Conservation (phyloP, 2,329 filamentous ascomycete genomes). For the Microdochium paspali region DNA sequence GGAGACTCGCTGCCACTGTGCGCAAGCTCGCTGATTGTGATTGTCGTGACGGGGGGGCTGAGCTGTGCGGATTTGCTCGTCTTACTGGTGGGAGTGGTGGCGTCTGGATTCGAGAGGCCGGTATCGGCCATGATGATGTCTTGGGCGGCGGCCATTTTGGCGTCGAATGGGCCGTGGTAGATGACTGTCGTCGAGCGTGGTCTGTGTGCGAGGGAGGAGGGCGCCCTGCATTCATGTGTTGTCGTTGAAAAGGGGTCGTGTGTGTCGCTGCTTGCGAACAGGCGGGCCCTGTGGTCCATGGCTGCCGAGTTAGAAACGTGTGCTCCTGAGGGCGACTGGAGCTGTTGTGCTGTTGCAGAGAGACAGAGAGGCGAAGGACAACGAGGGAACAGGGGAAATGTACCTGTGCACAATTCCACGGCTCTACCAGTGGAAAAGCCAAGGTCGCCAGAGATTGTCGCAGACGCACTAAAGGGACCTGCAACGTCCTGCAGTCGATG, state of each 20-base stretch:
- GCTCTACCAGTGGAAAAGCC: too few species aligned
- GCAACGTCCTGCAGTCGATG: too few species aligned
- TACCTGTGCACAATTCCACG: too few species aligned
- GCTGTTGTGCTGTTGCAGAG: too few species aligned
- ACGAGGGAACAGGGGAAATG: too few species aligned
- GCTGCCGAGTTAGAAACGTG: too few species aligned
- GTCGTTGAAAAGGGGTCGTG: not conserved
- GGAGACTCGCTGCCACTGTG: not conserved
- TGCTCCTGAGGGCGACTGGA: too few species aligned
- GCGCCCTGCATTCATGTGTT: not conserved
- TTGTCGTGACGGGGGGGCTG: not conserved
- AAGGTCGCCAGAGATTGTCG: too few species aligned
- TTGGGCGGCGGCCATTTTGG: not conserved
- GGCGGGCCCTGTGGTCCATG: not conserved
- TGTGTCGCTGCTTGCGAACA: not conserved
- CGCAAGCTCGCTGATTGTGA: not conserved
- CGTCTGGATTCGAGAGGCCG: not conserved
- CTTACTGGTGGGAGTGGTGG: not conserved
- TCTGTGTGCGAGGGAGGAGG: not conserved
- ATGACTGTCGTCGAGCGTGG: not conserved
- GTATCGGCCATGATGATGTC: not conserved
- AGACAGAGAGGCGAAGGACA: too few species aligned
- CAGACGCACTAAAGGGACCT: too few species aligned
- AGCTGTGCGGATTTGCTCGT: not conserved
- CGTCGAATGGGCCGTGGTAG: not conserved